A percentile compares a stretch with the other conserved stretches of the same genome.
Conservation (phyloP, 202 grass and related monocot species). For the Hordeum pubiflorum region DNA sequence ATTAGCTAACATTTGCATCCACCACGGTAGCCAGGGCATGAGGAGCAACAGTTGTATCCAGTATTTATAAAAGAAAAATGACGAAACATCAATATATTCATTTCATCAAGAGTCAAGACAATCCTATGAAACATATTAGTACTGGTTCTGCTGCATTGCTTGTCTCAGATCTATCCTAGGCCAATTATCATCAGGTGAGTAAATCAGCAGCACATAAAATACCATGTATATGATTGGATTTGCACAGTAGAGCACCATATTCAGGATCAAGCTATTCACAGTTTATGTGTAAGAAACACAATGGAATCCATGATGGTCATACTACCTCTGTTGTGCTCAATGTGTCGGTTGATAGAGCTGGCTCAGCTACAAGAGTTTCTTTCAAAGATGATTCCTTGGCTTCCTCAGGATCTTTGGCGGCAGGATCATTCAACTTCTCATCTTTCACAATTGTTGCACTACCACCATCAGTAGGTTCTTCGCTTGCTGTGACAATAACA, state of each 20-base stretch:
- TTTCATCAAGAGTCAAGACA: background rate
- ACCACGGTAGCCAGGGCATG: background rate
- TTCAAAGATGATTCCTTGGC: slow-evolving; percentile 27
- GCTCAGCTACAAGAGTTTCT: slow-evolving; percentile 9
- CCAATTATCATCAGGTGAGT: background rate
- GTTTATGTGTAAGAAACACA: background rate
- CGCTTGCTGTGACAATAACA: slow-evolving; percentile 15
- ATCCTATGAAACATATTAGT: background rate
- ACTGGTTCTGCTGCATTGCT: background rate
- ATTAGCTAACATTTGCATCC: slow-evolving; percentile 10
- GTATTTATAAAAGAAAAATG: background rate
- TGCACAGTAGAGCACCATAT: slow-evolving; percentile 8
- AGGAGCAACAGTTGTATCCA: background rate
- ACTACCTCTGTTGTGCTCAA: slow-evolving; percentile 31
- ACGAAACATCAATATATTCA: background rate
- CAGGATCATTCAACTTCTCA: slow-evolving; percentile 44
- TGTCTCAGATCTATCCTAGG: background rate
- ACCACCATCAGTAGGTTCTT: slow-evolving; percentile 30
- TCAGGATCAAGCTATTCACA: slow-evolving; percentile 3
- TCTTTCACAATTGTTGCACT: slow-evolving; percentile 3
- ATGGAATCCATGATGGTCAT: background rate
- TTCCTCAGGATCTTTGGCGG: slow-evolving; percentile 30
- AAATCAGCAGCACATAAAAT: slow-evolving; percentile 15
- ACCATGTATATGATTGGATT: background rate
- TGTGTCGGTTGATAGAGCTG: background rate